These are phyloP conservation scores for Parmales sp. DNA, from an alignment of 108 stramenopile genomes.

Conservation along the genomic window DNA sequence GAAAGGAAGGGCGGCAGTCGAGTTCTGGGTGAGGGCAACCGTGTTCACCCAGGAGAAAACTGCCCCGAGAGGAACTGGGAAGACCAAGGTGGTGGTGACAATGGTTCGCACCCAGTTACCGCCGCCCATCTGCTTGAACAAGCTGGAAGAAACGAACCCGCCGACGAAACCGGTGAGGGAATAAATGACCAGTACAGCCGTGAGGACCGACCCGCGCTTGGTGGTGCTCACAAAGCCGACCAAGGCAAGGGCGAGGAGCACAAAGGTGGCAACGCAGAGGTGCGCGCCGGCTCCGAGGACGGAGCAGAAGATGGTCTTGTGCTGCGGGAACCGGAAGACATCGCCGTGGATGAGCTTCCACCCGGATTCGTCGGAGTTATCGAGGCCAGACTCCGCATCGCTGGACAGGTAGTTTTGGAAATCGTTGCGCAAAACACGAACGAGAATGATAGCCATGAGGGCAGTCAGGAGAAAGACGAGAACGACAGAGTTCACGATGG, in stretches of 20 bases:
- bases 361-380: constrained; percentile 46
- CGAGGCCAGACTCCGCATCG: constrained; percentile 58
- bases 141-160: constrained; percentile 67
- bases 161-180: constrained; percentile 76
- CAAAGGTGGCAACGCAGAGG: constrained; percentile 62
- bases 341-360: constrained; percentile 98
- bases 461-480: constrained; percentile 90
- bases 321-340: constrained; percentile 86
- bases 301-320: constrained; percentile 67
- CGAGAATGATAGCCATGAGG: constrained; percentile 85
- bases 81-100: constrained; percentile 64
- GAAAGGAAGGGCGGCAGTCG: constrained; percentile 88
- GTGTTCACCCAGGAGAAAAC: constrained; percentile 88
- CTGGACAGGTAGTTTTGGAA: constrained; percentile 89
- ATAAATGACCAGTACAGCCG: constrained; percentile 81
- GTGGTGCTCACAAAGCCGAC: constrained; percentile 74
- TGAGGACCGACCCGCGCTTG: constrained; percentile 82
- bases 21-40: constrained; percentile 74
- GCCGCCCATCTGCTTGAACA: constrained; percentile 86
- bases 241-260: constrained; percentile 74
- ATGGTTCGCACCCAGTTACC: constrained; percentile 84
- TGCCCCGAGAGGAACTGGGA: constrained; percentile 68
- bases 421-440: constrained; percentile 93
- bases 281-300: constrained; percentile 79
- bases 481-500: constrained; percentile 95